Percentiles rank a stretch among this genome's conserved stretches.
phyloP scores from a whole-genome alignment of 331 rosid species.

The Saraca asoca region DNA sequence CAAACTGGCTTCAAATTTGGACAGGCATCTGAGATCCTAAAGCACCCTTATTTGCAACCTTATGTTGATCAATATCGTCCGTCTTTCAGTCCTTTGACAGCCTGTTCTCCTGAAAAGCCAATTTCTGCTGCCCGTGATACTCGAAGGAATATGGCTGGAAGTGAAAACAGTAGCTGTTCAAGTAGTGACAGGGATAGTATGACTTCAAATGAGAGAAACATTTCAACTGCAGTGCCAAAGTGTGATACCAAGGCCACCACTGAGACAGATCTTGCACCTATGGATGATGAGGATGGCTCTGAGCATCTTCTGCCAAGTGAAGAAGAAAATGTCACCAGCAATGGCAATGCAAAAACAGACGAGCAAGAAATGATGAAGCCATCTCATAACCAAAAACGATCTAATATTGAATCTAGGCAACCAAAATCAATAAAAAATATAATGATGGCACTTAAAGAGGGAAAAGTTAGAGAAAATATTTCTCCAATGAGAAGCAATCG shows the following conservation, averaged over 20 bases:
- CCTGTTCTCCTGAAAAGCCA: constrained; percentile 66
- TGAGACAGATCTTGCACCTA: constrained; percentile 55
- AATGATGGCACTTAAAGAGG: constrained; percentile 88
- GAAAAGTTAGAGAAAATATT: constrained; percentile 69
- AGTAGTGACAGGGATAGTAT: constrained; percentile 84
- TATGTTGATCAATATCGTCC: constrained; percentile 78
- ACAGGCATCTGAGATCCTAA: constrained; percentile 95
- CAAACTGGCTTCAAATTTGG: constrained; percentile 31
- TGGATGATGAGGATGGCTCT: constrained; percentile 63
- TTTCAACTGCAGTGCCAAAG: constrained; percentile 37
- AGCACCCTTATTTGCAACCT: constrained; percentile 95
- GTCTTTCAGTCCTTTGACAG: constrained; percentile 57
- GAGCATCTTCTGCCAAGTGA: constrained; percentile 52
- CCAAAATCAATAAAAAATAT: constrained; percentile 82
- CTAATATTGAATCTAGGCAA: constrained; percentile 60
- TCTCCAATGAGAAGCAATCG: constrained; percentile 85
- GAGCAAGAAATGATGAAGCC: constrained; percentile 54
- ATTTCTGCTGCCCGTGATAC: constrained; percentile 43
- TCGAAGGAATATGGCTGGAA: constrained; percentile 79
- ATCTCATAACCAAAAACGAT: constrained; percentile 46
- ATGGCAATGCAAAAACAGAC: constrained; percentile 44
- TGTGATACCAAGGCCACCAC: constrained; percentile 54
- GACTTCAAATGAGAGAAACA: constrained; percentile 68
- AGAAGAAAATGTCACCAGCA: constrained; percentile 51
- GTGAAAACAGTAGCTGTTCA: constrained; percentile 84